A percentile compares a stretch with the other conserved stretches of the same genome.
These are phyloP conservation scores for Malus hybrid DNA, from an alignment of 331 rosid genomes.

Conservation along the genomic window DNA sequence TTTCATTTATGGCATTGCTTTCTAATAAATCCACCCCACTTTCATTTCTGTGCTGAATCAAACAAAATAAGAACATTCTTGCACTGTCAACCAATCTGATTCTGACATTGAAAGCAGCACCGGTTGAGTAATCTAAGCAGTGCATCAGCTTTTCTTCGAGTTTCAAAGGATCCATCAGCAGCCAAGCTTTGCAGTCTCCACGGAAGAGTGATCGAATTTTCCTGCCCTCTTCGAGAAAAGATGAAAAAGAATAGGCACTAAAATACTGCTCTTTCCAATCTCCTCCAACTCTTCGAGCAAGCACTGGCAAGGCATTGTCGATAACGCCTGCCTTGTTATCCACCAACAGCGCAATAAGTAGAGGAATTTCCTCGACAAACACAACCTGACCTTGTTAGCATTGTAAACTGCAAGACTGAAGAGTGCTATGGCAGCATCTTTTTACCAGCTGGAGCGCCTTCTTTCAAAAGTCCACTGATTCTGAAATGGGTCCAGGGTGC, in stretches of 20 bases:
- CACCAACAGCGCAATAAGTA: conserved; percentile 56
- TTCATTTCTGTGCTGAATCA: conserved; percentile 14
- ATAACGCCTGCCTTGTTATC: conserved; percentile 78
- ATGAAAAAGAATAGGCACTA: conserved; percentile 65
- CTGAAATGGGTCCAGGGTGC: not conserved
- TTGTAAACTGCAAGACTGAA: conserved; percentile 67
- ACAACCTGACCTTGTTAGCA: conserved; percentile 57
- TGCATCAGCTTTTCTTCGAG: too few relatives aligned
- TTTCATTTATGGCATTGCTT: too few relatives aligned
- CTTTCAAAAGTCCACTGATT: conserved; percentile 59
- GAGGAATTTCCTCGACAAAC: conserved; percentile 44
- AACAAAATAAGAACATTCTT: conserved; percentile 1
- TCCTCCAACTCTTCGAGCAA: conserved; percentile 60
- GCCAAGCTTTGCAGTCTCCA: conserved; percentile 30
- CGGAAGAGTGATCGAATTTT: conserved; percentile 58
- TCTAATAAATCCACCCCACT: conserved; percentile 2
- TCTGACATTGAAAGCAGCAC: conserved; percentile 62
- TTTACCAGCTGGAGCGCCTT: conserved; percentile 65
- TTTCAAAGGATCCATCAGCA: too few relatives aligned
- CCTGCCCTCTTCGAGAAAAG: conserved; percentile 79
- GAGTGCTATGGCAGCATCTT: conserved; percentile 72
- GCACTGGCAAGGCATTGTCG: conserved; percentile 63
- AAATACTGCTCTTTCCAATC: conserved; percentile 49
- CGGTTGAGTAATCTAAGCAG: too few relatives aligned
- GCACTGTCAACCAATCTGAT: conserved; percentile 22